phyloP scores from a whole-genome alignment of 495 filamentous ascomycete species.

The Polyplosphaeria fusca region DNA sequence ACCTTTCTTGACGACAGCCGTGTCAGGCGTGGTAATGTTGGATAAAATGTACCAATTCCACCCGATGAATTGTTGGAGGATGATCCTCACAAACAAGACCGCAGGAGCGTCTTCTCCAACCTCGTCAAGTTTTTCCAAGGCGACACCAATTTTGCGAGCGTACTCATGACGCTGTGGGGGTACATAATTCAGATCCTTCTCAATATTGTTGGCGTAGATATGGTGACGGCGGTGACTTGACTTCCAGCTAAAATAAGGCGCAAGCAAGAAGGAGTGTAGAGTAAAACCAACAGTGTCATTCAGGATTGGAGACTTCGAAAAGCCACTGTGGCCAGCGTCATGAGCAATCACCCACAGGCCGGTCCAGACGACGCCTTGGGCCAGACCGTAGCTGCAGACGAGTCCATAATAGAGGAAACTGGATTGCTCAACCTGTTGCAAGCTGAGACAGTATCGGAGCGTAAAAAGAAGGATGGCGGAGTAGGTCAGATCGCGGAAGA shows the following conservation, averaged over 20 bases:
- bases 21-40: no score
- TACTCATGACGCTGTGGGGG: constrained; percentile 10
- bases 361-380: not conserved
- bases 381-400: not conserved
- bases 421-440: no score
- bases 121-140: not conserved
- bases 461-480: no score
- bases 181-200: constrained; percentile 24
- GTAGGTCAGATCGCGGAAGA: no score
- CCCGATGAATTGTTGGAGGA: constrained; percentile 16
- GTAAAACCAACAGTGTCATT: constrained; percentile 87
- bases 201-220: constrained; percentile 42
- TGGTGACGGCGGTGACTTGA: constrained; percentile 92
- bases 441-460: no score
- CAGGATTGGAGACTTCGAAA: constrained; percentile 73
- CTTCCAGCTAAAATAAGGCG: constrained; percentile 92
- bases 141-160: not conserved
- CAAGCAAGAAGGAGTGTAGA: constrained; percentile 75
- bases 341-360: constrained; percentile 4
- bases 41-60: no score
- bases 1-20: no score
- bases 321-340: constrained; percentile 48
- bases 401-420: no score
- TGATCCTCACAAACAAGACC: constrained; percentile 11
- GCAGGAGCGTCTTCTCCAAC: constrained; percentile 16